phyloP scores from a whole-genome alignment of 345 rosid genomes.

The Eucalyptus shirleyi region DNA sequence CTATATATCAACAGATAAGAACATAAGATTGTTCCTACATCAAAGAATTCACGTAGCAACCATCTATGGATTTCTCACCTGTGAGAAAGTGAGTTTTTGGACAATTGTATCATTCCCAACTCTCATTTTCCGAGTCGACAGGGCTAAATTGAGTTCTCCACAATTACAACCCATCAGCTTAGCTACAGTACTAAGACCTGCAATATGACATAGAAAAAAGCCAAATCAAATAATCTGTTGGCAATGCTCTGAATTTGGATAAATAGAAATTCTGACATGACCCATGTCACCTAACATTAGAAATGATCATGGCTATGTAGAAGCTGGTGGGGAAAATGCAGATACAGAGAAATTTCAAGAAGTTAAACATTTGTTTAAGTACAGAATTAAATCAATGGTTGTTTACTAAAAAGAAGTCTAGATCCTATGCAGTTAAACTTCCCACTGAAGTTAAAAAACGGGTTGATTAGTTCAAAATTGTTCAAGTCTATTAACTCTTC shows the following conservation, averaged over 20 bases:
- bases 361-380: neutral
- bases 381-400: neutral
- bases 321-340: neutral
- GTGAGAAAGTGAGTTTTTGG: constrained; percentile 77
- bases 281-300: neutral
- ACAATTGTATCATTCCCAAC: constrained; percentile 86
- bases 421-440: neutral
- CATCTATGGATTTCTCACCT: constrained; percentile 28
- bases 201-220: neutral
- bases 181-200: constrained; percentile 73
- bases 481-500: neutral
- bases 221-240: neutral
- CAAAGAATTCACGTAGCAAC: neutral
- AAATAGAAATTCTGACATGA: neutral
- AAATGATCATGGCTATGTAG: neutral
- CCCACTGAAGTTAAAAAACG: neutral
- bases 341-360: neutral
- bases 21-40: neutral
- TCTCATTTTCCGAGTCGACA: constrained; percentile 90
- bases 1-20: neutral
- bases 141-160: constrained; percentile 55
- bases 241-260: neutral
- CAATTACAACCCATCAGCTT: constrained; percentile 68
- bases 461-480: neutral
- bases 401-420: neutral